Evolutionary conservation across 2,329 filamentous ascomycete genomes (phyloP).

Genomic region (Pseudopyricularia javanii): DNA sequence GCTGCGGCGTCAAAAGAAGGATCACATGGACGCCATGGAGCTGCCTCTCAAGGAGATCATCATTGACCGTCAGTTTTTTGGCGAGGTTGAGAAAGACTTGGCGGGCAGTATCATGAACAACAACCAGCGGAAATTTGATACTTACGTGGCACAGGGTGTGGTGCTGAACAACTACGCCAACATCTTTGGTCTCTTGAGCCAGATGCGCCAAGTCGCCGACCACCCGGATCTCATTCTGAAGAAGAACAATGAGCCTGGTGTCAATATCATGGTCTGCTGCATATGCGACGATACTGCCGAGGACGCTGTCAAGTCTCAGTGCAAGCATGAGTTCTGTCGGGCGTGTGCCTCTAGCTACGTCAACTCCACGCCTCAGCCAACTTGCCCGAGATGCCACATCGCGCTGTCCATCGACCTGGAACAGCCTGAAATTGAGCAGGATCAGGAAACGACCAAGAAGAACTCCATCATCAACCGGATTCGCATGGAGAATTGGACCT

Average conservation of each 20-base stretch:
- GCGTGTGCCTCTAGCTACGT: slow-evolving; percentile 72
- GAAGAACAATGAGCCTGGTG: slow-evolving; percentile 73
- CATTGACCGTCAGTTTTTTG: slow-evolving; percentile 91
- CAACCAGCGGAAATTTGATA: slow-evolving; percentile 80
- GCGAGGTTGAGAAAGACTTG: slow-evolving; percentile 91
- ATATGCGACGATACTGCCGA: slow-evolving; percentile 96
- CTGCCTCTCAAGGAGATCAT: slow-evolving; percentile 89
- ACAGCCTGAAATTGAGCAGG: slow-evolving; percentile 89
- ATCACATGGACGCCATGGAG: slow-evolving; percentile 91
- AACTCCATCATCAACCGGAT: slow-evolving; percentile 97
- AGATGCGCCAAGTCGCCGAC: slow-evolving; percentile 96
- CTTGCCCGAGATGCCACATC: slow-evolving; percentile 90
- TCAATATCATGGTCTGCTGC: slow-evolving; percentile 83
- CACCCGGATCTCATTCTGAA: slow-evolving; percentile 90
- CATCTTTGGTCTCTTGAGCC: slow-evolving; percentile 97
- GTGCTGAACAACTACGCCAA: slow-evolving; percentile 97
- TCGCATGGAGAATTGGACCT: slow-evolving; percentile 98
- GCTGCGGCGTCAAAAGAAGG: slow-evolving; percentile 86
- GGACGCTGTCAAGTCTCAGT: slow-evolving; percentile 83
- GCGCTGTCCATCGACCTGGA: slow-evolving; percentile 82
- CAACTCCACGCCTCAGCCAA: slow-evolving; percentile 60
- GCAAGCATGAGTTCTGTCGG: slow-evolving; percentile 86
- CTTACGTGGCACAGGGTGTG: slow-evolving; percentile 87
- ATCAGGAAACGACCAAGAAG: slow-evolving; percentile 78
- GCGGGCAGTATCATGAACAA: slow-evolving; percentile 93